Percentiles rank a stretch among this genome's conserved stretches.
phyloP scores from a whole-genome alignment of 2,329 filamentous ascomycete species.

The Pyrenophora graminea region DNA sequence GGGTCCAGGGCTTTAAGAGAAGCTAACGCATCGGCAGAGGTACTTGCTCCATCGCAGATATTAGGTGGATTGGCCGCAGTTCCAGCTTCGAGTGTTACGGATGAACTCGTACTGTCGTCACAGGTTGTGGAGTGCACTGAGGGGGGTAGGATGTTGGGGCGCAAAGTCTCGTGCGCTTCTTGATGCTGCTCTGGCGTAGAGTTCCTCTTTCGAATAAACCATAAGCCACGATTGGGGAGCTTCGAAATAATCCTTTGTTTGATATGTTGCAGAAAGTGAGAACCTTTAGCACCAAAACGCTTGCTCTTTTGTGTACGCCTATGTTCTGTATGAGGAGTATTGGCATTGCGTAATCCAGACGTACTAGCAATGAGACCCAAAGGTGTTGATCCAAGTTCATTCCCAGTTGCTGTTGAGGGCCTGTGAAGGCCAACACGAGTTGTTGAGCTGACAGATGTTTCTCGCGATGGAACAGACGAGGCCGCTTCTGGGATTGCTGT shows the following conservation, averaged over 20 bases:
- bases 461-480: constrained; percentile 16
- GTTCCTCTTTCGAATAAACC: neutral
- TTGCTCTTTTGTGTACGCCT: neutral
- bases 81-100: neutral
- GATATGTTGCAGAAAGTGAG: neutral
- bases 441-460: constrained; percentile 9
- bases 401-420: neutral
- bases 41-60: constrained; percentile 4
- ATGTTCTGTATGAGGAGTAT: no score
- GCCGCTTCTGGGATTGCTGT: constrained; percentile 21
- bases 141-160: neutral
- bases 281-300: neutral
- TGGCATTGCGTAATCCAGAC: neutral
- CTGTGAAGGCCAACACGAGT: neutral
- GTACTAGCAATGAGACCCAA: neutral
- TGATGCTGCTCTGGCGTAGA: neutral
- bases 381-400: neutral
- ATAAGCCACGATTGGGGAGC: neutral
- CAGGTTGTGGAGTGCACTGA: neutral
- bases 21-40: constrained; percentile 10
- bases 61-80: neutral
- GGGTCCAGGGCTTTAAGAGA: constrained; percentile 10
- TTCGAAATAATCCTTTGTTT: neutral
- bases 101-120: neutral
- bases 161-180: neutral